A percentile compares a stretch with the other conserved stretches of the same genome.
Evolutionary conservation across 371 early-diverging fungal genomes (phyloP).

Genomic region (Apophysomyces ossiformis): DNA sequence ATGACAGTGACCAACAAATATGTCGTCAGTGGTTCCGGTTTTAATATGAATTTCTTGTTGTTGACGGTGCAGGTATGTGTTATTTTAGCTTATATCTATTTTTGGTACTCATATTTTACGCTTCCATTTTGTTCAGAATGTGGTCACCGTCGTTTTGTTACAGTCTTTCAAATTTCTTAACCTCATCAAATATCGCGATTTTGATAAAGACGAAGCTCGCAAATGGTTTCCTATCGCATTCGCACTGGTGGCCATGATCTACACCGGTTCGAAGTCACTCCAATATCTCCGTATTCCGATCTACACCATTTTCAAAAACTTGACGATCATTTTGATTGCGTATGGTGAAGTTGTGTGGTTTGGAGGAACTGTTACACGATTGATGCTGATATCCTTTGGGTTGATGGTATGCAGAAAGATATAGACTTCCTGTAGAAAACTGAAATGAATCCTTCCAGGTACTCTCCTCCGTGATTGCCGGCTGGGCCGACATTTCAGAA

Average conservation of each 20-base stretch:
- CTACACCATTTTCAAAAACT: conserved; percentile 99
- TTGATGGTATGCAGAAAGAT: conserved; percentile 73
- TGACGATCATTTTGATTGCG: conserved; percentile 97
- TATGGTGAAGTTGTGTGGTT: conserved; percentile 91
- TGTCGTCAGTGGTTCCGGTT: conserved; percentile 79
- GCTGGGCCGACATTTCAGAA: conserved; percentile 72
- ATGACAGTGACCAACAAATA: conserved; percentile 94
- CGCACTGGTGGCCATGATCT: conserved; percentile 95
- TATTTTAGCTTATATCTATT: conserved; percentile 78
- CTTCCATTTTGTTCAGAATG: conserved; percentile 24
- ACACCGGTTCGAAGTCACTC: conserved; percentile 93
- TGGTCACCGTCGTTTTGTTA: conserved; percentile 42
- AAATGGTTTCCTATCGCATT: conserved; percentile 91
- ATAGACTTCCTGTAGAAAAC: not conserved
- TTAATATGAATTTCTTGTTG: conserved; percentile 89
- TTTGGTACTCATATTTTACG: conserved; percentile 26
- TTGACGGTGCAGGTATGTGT: conserved; percentile 93
- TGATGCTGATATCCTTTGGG: conserved; percentile 85
- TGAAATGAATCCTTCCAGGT: conserved; percentile 46
- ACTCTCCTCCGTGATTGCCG: conserved; percentile 89
- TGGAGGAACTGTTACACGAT: conserved; percentile 74
- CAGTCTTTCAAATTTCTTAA: conserved; percentile 64
- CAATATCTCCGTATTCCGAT: conserved; percentile 93
- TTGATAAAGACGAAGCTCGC: conserved; percentile 64
- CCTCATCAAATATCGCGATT: conserved; percentile 68